phyloP scores from a whole-genome alignment of 768 basidiomycete genomes.

The Baorangia bicolor region DNA sequence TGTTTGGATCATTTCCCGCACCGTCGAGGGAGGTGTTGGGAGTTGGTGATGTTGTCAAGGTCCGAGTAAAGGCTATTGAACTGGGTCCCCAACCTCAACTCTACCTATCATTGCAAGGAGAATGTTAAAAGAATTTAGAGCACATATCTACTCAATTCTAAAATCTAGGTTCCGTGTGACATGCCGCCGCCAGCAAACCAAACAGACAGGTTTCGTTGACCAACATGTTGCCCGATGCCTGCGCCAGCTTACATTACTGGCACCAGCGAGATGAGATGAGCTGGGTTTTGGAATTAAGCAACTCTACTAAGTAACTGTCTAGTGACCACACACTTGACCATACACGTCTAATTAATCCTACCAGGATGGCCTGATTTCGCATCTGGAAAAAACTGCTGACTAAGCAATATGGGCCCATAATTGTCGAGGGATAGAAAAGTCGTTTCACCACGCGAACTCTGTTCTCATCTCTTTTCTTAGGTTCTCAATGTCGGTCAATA shows the following conservation, averaged over 20 bases:
- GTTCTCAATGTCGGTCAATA: conserved; percentile 27
- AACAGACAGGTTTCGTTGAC: too few species aligned
- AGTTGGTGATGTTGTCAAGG: conserved; percentile 28
- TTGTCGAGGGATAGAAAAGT: conserved; percentile 6
- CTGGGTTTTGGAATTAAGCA: too few species aligned
- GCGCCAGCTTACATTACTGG: too few species aligned
- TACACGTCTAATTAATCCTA: background rate
- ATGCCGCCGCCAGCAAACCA: too few species aligned
- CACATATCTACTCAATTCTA: too few species aligned
- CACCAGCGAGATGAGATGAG: too few species aligned
- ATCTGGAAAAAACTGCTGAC: conserved; percentile 17
- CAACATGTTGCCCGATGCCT: too few species aligned
- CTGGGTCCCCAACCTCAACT: conserved; percentile 32
- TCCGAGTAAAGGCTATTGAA: conserved; percentile 28
- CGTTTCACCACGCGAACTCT: background rate
- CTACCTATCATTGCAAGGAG: conserved; percentile 16
- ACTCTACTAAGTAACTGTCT: too few species aligned
- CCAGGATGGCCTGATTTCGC: conserved; percentile 20
- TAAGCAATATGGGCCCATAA: conserved; percentile 15
- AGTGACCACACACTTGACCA: too few species aligned
- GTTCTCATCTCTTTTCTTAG: background rate
- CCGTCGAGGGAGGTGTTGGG: conserved; percentile 9
- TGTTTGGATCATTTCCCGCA: conserved; percentile 16
- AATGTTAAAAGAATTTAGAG: background rate
- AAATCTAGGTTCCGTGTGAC: too few species aligned